Evolutionary conservation across 2,329 filamentous ascomycete genomes (phyloP), one percentile per base, ranked within the genome.

Genomic region (Fusarium subtropicale): DNA sequence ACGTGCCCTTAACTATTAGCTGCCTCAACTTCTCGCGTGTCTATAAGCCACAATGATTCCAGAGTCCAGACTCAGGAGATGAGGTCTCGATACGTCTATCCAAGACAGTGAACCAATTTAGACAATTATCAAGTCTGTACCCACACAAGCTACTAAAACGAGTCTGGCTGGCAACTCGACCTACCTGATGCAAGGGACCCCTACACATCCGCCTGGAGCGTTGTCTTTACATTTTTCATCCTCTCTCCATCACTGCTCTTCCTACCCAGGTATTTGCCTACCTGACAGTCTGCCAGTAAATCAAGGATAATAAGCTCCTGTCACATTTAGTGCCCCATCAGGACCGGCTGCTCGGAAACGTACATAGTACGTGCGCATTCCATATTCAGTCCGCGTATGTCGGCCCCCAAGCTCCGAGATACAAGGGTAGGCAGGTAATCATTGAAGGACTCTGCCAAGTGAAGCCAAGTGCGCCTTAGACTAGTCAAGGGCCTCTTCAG

Each of bases 391-490:
- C 42, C 51, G 26, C 24, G 38, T 56, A 47, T 59, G 38, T 52
- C 24, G 45, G 45, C 47, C 33, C 60, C 57, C 50, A 72, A 58
- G 57, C 69, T 68, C 60, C 51, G 53, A 28, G 26, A 39, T 56
- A 52, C 58, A 56, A 64, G 68, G 68, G 60, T 68, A 54, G n/a
- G 18, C n/a, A 60, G 26, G 36, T 46, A 57, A 62, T 50, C 36
- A 38, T 71, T 22, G n/a, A 55, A 58, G n/a, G 63, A 68, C 39
- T 57, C 58, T 59, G 66, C 69, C 69, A 72, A 72, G 66, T 50
- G 34, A 57, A 71, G 56, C 52, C 48, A 52, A 56, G 65, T 39
- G 64, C 26, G 28, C 31, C 51, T 64, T 33, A 45, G 60, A 48
- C 67, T 41, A 51, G 60, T 53, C 68, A 71, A 71, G 68, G 59